A percentile compares a stretch with the other conserved stretches of the same genome.
phyloP scores from a whole-genome alignment of 2,329 filamentous ascomycete species.

The Fusarium graminum region DNA sequence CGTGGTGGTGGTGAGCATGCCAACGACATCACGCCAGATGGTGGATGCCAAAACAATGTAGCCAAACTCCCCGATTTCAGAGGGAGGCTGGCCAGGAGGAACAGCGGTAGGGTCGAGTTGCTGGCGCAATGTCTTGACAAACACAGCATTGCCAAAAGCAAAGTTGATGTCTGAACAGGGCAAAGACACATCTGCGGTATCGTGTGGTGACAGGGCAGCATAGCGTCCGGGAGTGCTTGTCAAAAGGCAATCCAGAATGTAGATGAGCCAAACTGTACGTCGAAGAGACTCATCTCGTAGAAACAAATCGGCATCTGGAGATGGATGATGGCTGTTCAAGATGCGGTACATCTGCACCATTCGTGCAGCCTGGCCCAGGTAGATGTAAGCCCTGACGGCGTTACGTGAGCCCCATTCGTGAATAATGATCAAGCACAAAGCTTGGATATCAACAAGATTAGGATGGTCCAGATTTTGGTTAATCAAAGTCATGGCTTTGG shows the following conservation, averaged over 20 bases:
- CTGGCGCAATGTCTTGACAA: conserved; percentile 67
- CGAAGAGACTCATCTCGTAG: conserved; percentile 72
- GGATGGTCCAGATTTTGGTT: conserved; percentile 71
- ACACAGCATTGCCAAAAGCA: conserved; percentile 71
- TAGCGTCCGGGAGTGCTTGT: conserved; percentile 72
- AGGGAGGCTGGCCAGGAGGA: conserved; percentile 55
- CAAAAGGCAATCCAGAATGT: conserved; percentile 72
- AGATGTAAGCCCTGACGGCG: conserved; percentile 73
- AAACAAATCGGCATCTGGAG: conserved; percentile 68
- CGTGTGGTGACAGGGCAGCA: conserved; percentile 66
- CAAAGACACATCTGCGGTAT: conserved; percentile 67
- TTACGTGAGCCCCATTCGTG: conserved; percentile 74
- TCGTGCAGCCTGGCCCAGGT: conserved; percentile 72
- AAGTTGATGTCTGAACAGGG: conserved; percentile 73
- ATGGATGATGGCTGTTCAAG: conserved; percentile 66
- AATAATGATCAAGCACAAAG: conserved; percentile 70
- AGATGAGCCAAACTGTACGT: conserved; percentile 72
- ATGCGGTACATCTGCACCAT: conserved; percentile 75
- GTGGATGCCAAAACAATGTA: conserved; percentile 72
- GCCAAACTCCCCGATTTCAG: conserved; percentile 71
- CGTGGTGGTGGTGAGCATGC: conserved; percentile 69
- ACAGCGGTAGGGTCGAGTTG: conserved; percentile 55
- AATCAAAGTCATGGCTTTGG: conserved; percentile 68
- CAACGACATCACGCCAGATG: conserved; percentile 72
- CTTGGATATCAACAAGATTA: conserved; percentile 71